Percentiles rank a stretch among this genome's conserved stretches.
Evolutionary conservation across 495 filamentous ascomycete genomes (phyloP).

Genomic region (Podospora pseudocomata): DNA sequence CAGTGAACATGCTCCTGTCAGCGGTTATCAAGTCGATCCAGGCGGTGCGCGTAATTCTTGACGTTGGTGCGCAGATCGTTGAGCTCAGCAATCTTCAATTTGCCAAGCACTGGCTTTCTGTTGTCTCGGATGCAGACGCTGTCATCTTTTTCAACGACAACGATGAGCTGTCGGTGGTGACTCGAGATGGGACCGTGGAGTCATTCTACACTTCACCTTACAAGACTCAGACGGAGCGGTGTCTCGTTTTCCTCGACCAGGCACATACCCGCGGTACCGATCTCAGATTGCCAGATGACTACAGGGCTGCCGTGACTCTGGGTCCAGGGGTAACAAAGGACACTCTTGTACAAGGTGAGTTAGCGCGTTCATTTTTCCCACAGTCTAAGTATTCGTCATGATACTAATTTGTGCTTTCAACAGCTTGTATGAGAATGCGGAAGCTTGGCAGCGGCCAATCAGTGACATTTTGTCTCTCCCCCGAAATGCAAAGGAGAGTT

Average conservation of each 20-base stretch:
- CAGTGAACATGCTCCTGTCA: constrained; percentile 45
- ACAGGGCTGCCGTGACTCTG: constrained; percentile 65
- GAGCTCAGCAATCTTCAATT: constrained; percentile 58
- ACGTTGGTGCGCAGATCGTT: constrained; percentile 71
- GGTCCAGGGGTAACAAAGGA: constrained; percentile 69
- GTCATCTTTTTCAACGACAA: constrained; percentile 53
- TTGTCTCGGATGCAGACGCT: constrained; percentile 35
- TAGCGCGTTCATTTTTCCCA: constrained; percentile 52
- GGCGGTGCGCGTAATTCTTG: constrained; percentile 58
- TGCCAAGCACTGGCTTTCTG: constrained; percentile 45
- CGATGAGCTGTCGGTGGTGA: constrained; percentile 48
- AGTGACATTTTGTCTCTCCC: constrained; percentile 54
- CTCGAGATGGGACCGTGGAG: constrained; percentile 44
- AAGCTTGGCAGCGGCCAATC: constrained; percentile 60
- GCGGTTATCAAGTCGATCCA: constrained; percentile 39
- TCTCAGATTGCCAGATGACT: constrained; percentile 57
- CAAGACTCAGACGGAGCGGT: constrained; percentile 43
- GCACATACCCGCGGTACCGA: constrained; percentile 75
- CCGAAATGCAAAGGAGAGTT: constrained; percentile 50
- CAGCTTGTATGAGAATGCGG: constrained; percentile 64
- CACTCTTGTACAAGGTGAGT: constrained; percentile 60
- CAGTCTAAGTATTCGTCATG: neutral
- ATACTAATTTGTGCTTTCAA: neutral
- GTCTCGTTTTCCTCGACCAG: constrained; percentile 56
- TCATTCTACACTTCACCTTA: constrained; percentile 59